Conservation (phyloP, 2,329 filamentous ascomycete genomes). For the Fusarium verrucosum region DNA sequence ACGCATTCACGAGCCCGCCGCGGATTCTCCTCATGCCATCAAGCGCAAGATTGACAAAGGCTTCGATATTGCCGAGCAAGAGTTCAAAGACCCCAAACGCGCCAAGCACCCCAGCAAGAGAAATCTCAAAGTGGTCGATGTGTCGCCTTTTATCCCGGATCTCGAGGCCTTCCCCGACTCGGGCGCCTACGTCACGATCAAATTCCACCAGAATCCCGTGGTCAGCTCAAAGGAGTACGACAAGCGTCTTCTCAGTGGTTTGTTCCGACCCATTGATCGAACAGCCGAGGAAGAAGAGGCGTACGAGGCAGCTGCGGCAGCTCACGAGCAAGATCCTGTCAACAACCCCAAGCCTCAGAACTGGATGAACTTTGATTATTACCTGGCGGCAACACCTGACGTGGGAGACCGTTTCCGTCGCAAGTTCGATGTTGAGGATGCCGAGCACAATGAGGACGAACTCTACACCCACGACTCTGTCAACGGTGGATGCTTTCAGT, state of each 20-base stretch:
- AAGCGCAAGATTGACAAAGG: conserved; percentile 72
- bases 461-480: conserved; percentile 64
- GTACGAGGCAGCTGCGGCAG: conserved; percentile 60
- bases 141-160: conserved; percentile 70
- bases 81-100: conserved; percentile 62
- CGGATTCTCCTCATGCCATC: conserved; percentile 72
- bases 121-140: conserved; percentile 66
- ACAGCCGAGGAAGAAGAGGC: conserved; percentile 63
- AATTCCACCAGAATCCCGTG: conserved; percentile 73
- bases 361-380: conserved; percentile 73
- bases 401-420: conserved; percentile 66
- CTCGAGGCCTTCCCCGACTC: conserved; percentile 75
- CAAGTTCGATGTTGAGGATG: conserved; percentile 67
- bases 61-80: conserved; percentile 64
- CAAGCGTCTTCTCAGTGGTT: conserved; percentile 66
- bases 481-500: conserved; percentile 64
- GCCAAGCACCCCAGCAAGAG: conserved; percentile 68
- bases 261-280: conserved; percentile 69
- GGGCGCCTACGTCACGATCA: conserved; percentile 74
- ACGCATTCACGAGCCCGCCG: conserved; percentile 66
- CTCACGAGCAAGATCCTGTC: conserved; percentile 65
- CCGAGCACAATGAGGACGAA: conserved; percentile 61
- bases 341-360: conserved; percentile 65
- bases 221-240: conserved; percentile 63
- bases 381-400: conserved; percentile 61